Conservation (phyloP, 148 eudicot species). For the Rhododendron vialii region DNA sequence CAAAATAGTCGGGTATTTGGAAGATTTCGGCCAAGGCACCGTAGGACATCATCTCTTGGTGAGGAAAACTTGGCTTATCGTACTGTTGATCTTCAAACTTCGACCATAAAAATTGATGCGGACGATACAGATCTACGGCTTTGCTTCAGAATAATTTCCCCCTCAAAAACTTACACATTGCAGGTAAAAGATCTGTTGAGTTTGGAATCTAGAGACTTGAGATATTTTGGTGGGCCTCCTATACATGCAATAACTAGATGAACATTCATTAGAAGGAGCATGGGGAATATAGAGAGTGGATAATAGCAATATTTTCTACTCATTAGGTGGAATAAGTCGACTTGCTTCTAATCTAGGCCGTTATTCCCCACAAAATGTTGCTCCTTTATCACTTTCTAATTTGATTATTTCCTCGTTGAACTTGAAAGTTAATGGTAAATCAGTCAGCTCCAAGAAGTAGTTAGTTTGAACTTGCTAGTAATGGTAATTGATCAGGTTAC, state of each 20-base stretch:
- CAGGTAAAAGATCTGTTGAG: constrained; percentile 45
- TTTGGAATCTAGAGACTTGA: background rate
- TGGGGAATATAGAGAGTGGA: background rate
- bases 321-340: background rate
- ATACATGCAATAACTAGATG: constrained; percentile 1
- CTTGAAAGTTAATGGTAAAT: background rate
- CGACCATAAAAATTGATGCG: constrained; percentile 85
- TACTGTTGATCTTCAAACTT: constrained; percentile 80
- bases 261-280: background rate
- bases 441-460: background rate
- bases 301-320: background rate
- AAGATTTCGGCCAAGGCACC: constrained; percentile 72
- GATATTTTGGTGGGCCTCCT: background rate
- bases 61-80: constrained; percentile 61
- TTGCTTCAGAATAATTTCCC: constrained; percentile 91
- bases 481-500: constrained; percentile 1
- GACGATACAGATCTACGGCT: constrained; percentile 87
- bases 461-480: background rate
- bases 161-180: constrained; percentile 76
- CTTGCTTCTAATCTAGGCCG: background rate
- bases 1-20: constrained; percentile 69
- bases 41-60: constrained; percentile 53
- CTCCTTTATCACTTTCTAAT: constrained; percentile 7
- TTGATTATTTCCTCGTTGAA: background rate
- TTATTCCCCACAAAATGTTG: background rate